phyloP scores from a whole-genome alignment of 345 rosid species.

The Syzygium grande region DNA sequence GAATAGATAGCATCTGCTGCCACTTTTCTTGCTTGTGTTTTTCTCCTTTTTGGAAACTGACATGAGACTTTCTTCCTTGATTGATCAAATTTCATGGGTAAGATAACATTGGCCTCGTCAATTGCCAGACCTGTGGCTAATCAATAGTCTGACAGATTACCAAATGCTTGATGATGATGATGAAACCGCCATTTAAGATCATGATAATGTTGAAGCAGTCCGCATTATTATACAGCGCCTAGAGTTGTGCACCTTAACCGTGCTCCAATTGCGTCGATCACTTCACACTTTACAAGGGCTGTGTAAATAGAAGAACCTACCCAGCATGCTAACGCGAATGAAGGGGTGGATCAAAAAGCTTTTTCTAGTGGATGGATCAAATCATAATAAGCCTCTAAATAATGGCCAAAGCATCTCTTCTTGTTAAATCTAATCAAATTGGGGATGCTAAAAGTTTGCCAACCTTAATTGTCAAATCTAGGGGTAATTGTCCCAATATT shows the following conservation, averaged over 20 bases:
- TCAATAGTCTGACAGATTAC: background rate
- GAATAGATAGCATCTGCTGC: background rate
- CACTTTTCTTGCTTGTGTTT: background rate
- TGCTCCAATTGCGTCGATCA: background rate
- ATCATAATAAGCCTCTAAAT: background rate
- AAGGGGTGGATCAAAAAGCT: background rate
- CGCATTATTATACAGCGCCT: too few relatives aligned
- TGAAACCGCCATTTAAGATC: background rate
- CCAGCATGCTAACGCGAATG: background rate
- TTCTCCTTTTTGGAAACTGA: background rate
- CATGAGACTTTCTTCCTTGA: background rate
- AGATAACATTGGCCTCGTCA: background rate
- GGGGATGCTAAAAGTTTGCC: too few relatives aligned
- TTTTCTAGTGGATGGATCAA: background rate
- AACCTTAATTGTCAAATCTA: too few relatives aligned
- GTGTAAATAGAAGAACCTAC: background rate
- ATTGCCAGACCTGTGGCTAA: too few relatives aligned
- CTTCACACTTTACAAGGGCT: background rate
- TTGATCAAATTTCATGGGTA: background rate
- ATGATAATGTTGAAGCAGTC: background rate
- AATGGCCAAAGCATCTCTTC: background rate
- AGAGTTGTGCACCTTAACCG: too few relatives aligned
- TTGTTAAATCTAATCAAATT: background rate
- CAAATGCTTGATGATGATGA: background rate
- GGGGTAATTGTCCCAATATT: too few relatives aligned